Evolutionary conservation across 2,329 filamentous ascomycete species (phyloP), one percentile per base, ranked within the genome.

Genomic region (Verticillium albo-atrum): DNA sequence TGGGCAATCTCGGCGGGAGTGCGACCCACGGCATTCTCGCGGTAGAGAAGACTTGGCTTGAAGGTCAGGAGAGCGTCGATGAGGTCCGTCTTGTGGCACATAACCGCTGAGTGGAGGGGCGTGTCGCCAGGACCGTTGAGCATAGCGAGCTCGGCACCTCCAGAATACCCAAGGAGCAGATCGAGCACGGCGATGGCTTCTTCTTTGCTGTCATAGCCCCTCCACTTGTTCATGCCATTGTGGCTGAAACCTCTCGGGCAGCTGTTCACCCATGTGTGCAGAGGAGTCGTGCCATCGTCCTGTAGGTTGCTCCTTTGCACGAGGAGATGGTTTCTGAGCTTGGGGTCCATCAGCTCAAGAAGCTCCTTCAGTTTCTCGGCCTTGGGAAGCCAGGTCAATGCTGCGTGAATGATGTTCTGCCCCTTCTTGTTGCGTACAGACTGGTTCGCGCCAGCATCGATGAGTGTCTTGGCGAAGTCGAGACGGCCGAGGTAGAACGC

Each of bases 21-120:
- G 17, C 84, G 81, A 2, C 91, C 91, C 0, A 89, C 89, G 0
- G 89, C 85, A 65, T 93, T 93, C 70, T 95, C 91, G 25, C 87
- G 83, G 65, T 84, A 81, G 0, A 92, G 74, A 2, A 92, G 77
- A 27, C 79, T 77, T 0, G 88, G 83, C 20, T 83, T 78, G 64
- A 76, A 76, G 10, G 82, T 74, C 12, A 92, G 72, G 3, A 90
- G 66, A 3, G 76, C 67, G 15, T 76, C 71, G 42, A 75, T 66
- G 1, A 81, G 64, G 35, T 67, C 68, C 7, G 75, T 64, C 35
- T 74, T 64, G 14, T 72, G 66, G 7, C 71, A 68, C 58, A 73
- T 68, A 23, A 86, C 78, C 12, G 82, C 78, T 0, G 77, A 80
- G 66, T 91, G 89, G 0, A 91, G 75, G 6, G 82, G 80, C 0